phyloP scores from a whole-genome alignment of 2,329 filamentous ascomycete species.

The Stenocarpella maydis region DNA sequence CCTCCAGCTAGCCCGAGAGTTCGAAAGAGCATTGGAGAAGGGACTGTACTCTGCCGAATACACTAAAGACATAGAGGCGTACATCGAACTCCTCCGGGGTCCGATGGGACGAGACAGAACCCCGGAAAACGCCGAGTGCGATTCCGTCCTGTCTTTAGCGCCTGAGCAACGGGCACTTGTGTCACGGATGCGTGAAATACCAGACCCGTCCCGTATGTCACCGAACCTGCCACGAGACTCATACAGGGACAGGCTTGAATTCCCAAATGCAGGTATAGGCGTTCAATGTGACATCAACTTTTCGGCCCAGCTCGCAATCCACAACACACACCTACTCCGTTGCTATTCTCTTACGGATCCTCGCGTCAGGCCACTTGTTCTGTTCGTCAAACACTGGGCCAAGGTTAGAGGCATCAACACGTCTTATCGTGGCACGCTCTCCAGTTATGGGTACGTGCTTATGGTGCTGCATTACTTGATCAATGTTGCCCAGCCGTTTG shows the following conservation, averaged over 20 bases:
- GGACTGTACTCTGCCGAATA: constrained; percentile 53
- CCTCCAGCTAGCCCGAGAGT: constrained; percentile 63
- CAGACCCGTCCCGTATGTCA: constrained; percentile 58
- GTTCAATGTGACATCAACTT: constrained; percentile 95
- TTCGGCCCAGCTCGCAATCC: constrained; percentile 80
- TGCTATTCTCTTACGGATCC: constrained; percentile 84
- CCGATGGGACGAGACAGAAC: constrained; percentile 43
- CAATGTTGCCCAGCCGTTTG: constrained; percentile 81
- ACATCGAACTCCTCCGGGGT: constrained; percentile 59
- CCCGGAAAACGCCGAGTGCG: constrained; percentile 38
- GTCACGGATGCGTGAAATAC: constrained; percentile 53
- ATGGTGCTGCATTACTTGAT: constrained; percentile 93
- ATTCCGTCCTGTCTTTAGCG: constrained; percentile 50
- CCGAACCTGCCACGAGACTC: constrained; percentile 62
- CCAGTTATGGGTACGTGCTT: constrained; percentile 89
- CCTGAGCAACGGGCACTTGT: constrained; percentile 47
- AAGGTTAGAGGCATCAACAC: constrained; percentile 87
- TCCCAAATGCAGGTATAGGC: constrained; percentile 78
- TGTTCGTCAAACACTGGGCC: constrained; percentile 93
- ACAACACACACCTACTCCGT: constrained; percentile 83
- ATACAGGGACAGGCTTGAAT: constrained; percentile 72
- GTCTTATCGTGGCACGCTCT: constrained; percentile 84
- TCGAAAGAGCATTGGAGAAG: constrained; percentile 61
- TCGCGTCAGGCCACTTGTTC: constrained; percentile 78
- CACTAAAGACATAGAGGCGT: constrained; percentile 52